A percentile compares a stretch with the other conserved stretches of the same genome.
These are phyloP conservation scores for Penicillium turbatum DNA, from an alignment of 495 filamentous ascomycete species.

Conservation along the genomic window DNA sequence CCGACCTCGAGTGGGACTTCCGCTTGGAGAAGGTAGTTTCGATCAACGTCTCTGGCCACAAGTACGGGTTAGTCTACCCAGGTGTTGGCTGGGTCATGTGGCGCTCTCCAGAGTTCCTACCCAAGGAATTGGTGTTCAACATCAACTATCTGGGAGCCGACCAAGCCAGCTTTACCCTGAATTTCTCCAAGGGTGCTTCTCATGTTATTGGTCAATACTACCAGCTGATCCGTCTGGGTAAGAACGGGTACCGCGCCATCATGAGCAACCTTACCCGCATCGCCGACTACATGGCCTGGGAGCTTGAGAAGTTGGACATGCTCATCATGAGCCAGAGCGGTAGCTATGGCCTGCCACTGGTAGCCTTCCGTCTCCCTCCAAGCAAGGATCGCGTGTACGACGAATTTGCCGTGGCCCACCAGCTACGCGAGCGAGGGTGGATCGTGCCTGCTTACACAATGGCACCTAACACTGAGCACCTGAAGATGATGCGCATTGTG, in stretches of 20 bases:
- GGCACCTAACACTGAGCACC: constrained; percentile 71
- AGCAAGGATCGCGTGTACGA: constrained; percentile 63
- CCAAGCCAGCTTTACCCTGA: constrained; percentile 95
- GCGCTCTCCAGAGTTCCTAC: constrained; percentile 76
- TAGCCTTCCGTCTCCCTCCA: constrained; percentile 72
- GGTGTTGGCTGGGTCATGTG: constrained; percentile 92
- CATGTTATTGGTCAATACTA: constrained; percentile 97
- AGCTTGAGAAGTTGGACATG: constrained; percentile 70
- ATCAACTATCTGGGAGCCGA: constrained; percentile 95
- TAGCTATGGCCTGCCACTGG: constrained; percentile 75
- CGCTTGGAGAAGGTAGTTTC: constrained; percentile 78
- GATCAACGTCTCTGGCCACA: constrained; percentile 92
- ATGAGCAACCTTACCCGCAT: constrained; percentile 84
- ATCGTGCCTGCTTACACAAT: constrained; percentile 92
- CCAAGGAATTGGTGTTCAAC: constrained; percentile 91
- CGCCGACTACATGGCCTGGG: constrained; percentile 69
- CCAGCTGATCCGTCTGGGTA: constrained; percentile 87
- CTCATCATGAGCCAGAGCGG: constrained; percentile 74
- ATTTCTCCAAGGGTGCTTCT: constrained; percentile 89
- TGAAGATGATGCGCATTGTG: constrained; percentile 86
- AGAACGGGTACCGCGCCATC: constrained; percentile 79
- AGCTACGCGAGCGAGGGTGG: constrained; percentile 80
- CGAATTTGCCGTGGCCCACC: constrained; percentile 77
- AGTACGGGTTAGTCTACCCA: constrained; percentile 79
- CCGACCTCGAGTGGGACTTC: constrained; percentile 83